Evolutionary conservation across 192 early-diverging fungal species (phyloP).

Genomic region (Mortierella hygrophila): DNA sequence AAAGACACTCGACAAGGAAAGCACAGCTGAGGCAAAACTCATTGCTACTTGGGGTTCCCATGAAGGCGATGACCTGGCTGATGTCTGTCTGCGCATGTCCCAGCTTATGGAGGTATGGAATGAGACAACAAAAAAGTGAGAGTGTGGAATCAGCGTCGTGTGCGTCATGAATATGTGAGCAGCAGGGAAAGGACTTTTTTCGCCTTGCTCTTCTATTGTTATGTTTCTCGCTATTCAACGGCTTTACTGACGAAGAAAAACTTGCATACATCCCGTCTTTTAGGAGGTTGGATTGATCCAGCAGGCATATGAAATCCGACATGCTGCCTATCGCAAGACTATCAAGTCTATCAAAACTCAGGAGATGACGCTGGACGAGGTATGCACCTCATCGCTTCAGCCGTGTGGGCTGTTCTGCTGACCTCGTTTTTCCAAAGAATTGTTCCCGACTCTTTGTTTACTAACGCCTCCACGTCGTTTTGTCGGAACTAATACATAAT

Average conservation of each 20-base stretch:
- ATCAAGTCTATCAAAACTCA: slow-evolving; percentile 49
- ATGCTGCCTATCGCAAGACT: slow-evolving; percentile 44
- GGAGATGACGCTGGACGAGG: slow-evolving; percentile 54
- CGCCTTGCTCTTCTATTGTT: not conserved
- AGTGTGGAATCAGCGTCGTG: not conserved
- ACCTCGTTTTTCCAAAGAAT: slow-evolving; percentile 1
- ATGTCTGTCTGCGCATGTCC: slow-evolving; percentile 51
- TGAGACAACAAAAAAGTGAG: not conserved
- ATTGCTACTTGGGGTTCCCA: slow-evolving; percentile 39
- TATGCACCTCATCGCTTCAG: slow-evolving; percentile 4
- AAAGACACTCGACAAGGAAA: slow-evolving; percentile 52
- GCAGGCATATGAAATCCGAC: slow-evolving; percentile 39
- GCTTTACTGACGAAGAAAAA: not conserved
- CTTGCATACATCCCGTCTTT: not conserved
- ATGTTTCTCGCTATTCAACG: not conserved
- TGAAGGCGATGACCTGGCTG: slow-evolving; percentile 49
- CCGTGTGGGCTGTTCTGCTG: slow-evolving; percentile 12
- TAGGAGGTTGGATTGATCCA: slow-evolving; percentile 52
- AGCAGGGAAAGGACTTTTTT: too few relatives aligned
- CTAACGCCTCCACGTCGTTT: not conserved
- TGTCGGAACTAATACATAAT: not conserved
- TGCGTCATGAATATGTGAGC: not conserved
- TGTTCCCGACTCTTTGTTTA: slow-evolving; percentile 4
- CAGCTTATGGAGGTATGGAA: slow-evolving; percentile 51
- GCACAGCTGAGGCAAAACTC: slow-evolving; percentile 47